These are phyloP conservation scores for Canavalia ensiformis DNA, from an alignment of 306 rosid species.

Conservation along the genomic window DNA sequence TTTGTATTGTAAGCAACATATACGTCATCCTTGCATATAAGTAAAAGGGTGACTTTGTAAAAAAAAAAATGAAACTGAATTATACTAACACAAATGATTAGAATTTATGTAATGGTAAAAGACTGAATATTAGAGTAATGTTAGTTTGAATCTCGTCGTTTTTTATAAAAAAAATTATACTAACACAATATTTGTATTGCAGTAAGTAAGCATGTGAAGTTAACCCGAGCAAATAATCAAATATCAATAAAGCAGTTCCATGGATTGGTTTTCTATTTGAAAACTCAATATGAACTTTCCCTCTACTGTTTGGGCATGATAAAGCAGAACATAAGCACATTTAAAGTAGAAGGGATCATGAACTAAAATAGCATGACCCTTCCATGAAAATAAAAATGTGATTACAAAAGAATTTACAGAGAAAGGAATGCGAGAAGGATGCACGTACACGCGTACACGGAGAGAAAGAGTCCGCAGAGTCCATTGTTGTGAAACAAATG, in stretches of 20 bases:
- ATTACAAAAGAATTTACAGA: slow-evolving; percentile 36
- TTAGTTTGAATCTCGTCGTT: too few species aligned
- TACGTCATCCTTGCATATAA: neutral
- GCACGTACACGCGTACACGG: neutral
- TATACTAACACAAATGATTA: neutral
- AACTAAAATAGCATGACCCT: neutral
- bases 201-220: neutral
- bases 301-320: neutral
- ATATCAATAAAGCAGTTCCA: neutral
- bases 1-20: neutral
- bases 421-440: neutral
- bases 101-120: too few species aligned
- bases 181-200: neutral
- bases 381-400: neutral
- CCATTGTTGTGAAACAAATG: slow-evolving; percentile 12
- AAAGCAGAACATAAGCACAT: slow-evolving; percentile 7
- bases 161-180: too few species aligned
- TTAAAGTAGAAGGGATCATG: neutral
- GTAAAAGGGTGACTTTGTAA: neutral
- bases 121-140: too few species aligned
- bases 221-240: neutral
- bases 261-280: neutral
- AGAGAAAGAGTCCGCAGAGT: slow-evolving; percentile 4
- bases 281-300: neutral
- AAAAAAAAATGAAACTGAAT: neutral